Base-by-base conservation (phyloP, 345 rosid species). In the Gossypium thurberi region DNA sequence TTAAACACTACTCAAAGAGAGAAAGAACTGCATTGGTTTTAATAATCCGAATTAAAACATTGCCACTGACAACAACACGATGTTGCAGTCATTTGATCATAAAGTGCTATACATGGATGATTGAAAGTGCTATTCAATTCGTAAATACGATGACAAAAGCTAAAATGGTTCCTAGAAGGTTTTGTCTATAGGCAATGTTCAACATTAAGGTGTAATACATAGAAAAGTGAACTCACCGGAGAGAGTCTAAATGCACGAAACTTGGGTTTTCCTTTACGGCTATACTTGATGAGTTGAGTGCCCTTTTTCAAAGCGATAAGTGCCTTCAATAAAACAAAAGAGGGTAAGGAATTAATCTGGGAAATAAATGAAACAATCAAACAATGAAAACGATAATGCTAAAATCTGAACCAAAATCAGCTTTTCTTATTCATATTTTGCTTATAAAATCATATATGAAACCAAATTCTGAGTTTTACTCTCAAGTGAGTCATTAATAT, bases 261-360 rank as follows among this genome's bases (percentile, higher is more conserved):
- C 76, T 95, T 95, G 5, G 98, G 99, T 71, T 89, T 95, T 26
- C 98, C 96, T 84, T 89, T 89, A 62, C 99, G 85, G 81, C 92
- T 95, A 76, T 95, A 92, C 84, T 95, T 95, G 77, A 95, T 81
- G 74, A 95, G 82, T 76, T 89, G 97, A 77, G 89, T 74, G 53
- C 98, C 99, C 75, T 91, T 95, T 70, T 92, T 92, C 84, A 95
- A 82, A 77, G 87, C 69, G 76, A 82, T 63, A 71, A 95, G 86
- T 85, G 96, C 96, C 99, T 95, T 82, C 83, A 86, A 73, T 78
- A 72, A 73, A 79, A 72, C 28, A 53, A n/a, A 44, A 8, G 43
- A 15, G n/a, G 18, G n/a, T 50, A 65, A 63, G 33, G 61, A 69
- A 73, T 2, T 28, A 20, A 59, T 21, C 3, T 72, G 60, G 57